Conservation (phyloP, 2,329 filamentous ascomycete species). For the Furcasterigmium furcatum region DNA sequence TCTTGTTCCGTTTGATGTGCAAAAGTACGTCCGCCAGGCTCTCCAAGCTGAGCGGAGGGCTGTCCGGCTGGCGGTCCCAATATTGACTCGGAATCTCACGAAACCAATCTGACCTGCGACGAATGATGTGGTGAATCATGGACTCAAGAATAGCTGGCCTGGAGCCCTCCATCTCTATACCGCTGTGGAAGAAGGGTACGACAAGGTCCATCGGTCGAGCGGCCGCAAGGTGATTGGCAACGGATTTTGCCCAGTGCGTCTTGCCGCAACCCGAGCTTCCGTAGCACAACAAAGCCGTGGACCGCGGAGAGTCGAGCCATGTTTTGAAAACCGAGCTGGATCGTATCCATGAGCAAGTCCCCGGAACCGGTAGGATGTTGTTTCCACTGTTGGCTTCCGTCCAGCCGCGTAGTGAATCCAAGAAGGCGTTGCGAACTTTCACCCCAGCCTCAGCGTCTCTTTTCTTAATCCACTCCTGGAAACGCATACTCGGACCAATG, state of each 20-base stretch:
- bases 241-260: constrained; percentile 15
- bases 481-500: too few species aligned
- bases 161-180: constrained; percentile 2
- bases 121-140: constrained; percentile 14
- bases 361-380: constrained; percentile 5
- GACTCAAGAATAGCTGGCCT: constrained; percentile 15
- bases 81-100: constrained; percentile 8
- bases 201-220: constrained; percentile 10
- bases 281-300: constrained; percentile 10
- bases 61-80: constrained; percentile 1
- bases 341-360: constrained; percentile 16
- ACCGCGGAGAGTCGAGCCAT: constrained; percentile 10
- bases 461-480: constrained; percentile 3
- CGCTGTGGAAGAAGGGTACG: constrained; percentile 16
- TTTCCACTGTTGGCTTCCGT: constrained; percentile 4
- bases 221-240: constrained; percentile 11
- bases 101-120: constrained; percentile 12
- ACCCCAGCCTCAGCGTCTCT: not conserved
- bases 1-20: constrained; percentile 4
- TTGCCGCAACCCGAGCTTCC: constrained; percentile 15
- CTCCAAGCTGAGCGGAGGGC: constrained; percentile 3
- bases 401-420: constrained; percentile 3
- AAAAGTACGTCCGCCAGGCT: constrained; percentile 15
- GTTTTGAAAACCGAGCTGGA: constrained; percentile 7
- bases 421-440: not conserved